A percentile compares a stretch with the other conserved stretches of the same genome.
Conservation (phyloP, 208 protist genomes). For the Leishmania arabica region DNA sequence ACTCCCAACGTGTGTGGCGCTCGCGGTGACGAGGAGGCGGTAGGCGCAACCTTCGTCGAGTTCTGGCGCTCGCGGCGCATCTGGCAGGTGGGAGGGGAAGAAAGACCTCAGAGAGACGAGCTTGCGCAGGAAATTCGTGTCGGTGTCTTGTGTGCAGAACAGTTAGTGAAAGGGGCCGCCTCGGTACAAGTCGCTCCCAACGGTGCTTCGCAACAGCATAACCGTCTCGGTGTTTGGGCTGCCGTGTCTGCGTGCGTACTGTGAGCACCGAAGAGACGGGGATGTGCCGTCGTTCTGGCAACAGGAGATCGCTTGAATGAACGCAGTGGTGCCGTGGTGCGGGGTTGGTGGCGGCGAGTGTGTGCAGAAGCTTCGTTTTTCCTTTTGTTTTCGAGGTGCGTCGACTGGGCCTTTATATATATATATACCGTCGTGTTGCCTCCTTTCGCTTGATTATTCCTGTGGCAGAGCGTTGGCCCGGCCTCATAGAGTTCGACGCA, state of each 20-base stretch:
- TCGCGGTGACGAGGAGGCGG: neutral
- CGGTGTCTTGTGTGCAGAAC: neutral
- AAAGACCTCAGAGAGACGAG: neutral
- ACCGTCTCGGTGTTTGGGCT: neutral
- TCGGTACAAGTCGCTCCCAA: neutral
- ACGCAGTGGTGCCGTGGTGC: neutral
- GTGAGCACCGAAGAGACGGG: neutral
- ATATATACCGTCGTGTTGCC: neutral
- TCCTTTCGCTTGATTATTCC: neutral
- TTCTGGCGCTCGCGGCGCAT: neutral
- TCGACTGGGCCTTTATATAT: conserved; percentile 5
- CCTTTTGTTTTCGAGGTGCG: neutral
- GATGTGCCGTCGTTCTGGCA: neutral
- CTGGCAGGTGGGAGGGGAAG: neutral
- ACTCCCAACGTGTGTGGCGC: neutral
- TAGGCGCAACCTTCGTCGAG: neutral
- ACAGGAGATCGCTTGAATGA: neutral
- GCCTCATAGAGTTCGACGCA: too few species aligned
- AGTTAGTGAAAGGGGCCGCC: neutral
- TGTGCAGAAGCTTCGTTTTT: neutral
- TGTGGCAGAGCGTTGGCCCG: too few species aligned
- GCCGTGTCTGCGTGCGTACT: neutral
- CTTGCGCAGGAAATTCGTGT: neutral
- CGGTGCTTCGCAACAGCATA: neutral
- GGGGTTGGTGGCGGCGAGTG: neutral